These are phyloP conservation scores for Rhododendron henanense DNA, from an alignment of 148 eudicot species.

Conservation along the genomic window DNA sequence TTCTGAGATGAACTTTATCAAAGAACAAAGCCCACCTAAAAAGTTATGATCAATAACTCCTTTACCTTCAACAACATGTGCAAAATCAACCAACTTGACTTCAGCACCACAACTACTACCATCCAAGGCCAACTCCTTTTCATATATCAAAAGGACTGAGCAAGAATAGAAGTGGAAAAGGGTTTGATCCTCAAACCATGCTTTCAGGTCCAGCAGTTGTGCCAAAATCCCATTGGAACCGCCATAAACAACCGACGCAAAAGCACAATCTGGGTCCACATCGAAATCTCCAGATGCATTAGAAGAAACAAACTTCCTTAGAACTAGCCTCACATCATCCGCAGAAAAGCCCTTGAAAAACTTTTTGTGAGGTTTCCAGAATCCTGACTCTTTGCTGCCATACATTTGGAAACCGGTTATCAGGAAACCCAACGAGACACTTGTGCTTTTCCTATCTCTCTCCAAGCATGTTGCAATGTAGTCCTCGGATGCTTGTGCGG, in stretches of 20 bases:
- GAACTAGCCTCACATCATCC: conserved; percentile 52
- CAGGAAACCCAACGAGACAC: conserved; percentile 63
- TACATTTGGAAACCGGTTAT: conserved; percentile 64
- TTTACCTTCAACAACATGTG: conserved; percentile 46
- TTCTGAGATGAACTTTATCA: conserved; percentile 75
- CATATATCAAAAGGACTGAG: conserved; percentile 60
- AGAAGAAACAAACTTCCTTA: conserved; percentile 69
- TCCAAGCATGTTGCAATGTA: conserved; percentile 64
- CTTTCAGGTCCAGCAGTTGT: conserved; percentile 68
- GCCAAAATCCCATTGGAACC: conserved; percentile 71
- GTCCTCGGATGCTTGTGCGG: conserved; percentile 52
- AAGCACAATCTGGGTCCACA: conserved; percentile 22
- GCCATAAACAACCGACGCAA: conserved; percentile 63
- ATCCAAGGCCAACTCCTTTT: conserved; percentile 40
- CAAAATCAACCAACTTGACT: conserved; percentile 44
- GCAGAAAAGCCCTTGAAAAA: conserved; percentile 25
- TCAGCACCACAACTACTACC: conserved; percentile 36
- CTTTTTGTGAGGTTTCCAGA: conserved; percentile 64
- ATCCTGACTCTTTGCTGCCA: conserved; percentile 43
- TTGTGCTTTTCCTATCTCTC: conserved; percentile 60
- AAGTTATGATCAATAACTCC: conserved; percentile 91
- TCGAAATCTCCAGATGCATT: conserved; percentile 30
- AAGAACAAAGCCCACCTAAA: conserved; percentile 87
- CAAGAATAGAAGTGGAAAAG: conserved; percentile 62
- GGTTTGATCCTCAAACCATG: conserved; percentile 96